phyloP scores from a whole-genome alignment of 495 filamentous ascomycete genomes.

The Penicillium subrubescens region DNA sequence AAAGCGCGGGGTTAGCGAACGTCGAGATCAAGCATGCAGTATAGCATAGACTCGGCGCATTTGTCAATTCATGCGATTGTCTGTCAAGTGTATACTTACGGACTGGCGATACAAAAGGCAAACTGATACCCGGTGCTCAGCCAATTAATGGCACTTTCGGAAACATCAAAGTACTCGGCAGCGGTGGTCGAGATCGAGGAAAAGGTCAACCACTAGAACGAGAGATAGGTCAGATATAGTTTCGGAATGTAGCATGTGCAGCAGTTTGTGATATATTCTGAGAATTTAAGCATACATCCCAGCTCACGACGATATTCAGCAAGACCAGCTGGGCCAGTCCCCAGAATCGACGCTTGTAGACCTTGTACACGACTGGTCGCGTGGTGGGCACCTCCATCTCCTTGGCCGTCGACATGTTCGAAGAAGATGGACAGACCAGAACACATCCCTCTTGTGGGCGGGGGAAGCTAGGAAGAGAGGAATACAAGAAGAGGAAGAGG shows the following conservation, averaged over 20 bases:
- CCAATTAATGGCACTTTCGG: conserved; percentile 87
- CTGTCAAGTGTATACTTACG: conserved; percentile 50
- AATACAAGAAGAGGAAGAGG: neutral
- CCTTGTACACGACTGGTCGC: conserved; percentile 56
- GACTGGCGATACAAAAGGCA: conserved; percentile 72
- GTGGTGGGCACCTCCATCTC: conserved; percentile 15
- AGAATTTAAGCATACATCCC: conserved; percentile 71
- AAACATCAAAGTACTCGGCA: conserved; percentile 72
- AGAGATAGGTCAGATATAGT: neutral
- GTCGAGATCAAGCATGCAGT: neutral
- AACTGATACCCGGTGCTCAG: conserved; percentile 85
- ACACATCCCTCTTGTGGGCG: neutral
- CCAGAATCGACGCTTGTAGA: conserved; percentile 91
- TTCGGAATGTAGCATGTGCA: no score
- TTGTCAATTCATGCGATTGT: neutral
- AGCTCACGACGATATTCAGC: conserved; percentile 89
- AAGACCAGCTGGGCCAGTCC: conserved; percentile 81
- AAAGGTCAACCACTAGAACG: conserved; percentile 79
- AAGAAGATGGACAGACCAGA: neutral
- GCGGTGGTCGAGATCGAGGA: conserved; percentile 79
- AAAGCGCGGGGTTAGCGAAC: neutral
- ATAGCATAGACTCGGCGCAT: neutral
- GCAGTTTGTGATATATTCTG: neutral
- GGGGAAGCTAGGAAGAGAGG: neutral
- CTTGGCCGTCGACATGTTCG: conserved; percentile 13